Evolutionary conservation across 805 yeast genomes (phyloP).

Genomic region (Saccharomycopsis oosterbeekiorum): DNA sequence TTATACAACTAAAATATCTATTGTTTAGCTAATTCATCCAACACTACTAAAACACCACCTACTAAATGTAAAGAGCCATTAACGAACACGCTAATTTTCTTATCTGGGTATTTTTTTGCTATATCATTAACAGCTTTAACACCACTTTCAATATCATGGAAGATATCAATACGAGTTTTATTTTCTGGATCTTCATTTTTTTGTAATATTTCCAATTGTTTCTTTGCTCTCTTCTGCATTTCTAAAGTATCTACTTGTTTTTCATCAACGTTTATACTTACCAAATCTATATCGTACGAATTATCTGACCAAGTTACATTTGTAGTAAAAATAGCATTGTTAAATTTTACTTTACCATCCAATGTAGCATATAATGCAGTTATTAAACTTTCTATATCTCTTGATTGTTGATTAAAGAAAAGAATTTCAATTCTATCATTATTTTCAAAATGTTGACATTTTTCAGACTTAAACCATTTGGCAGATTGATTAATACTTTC

Average conservation of each 20-base stretch:
- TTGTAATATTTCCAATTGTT: constrained; percentile 55
- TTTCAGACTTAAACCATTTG: constrained; percentile 49
- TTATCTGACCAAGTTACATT: constrained; percentile 89
- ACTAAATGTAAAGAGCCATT: constrained; percentile 92
- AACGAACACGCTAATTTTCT: constrained; percentile 63
- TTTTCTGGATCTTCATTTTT: constrained; percentile 34
- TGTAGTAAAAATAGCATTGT: constrained; percentile 76
- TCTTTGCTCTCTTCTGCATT: constrained; percentile 69
- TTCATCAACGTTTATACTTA: constrained; percentile 75
- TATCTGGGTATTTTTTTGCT: constrained; percentile 18
- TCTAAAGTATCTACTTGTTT: constrained; percentile 69
- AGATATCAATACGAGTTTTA: constrained; percentile 38
- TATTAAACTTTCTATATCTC: constrained; percentile 68
- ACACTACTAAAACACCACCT: constrained; percentile 84
- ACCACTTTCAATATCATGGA: constrained; percentile 69
- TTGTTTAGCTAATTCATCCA: constrained; percentile 29
- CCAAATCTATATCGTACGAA: constrained; percentile 66
- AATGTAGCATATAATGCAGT: constrained; percentile 38
- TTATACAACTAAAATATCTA: no score
- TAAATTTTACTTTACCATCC: constrained; percentile 40
- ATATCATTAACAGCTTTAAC: constrained; percentile 42
- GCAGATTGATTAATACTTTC: constrained; percentile 83
- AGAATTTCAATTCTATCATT: constrained; percentile 34
- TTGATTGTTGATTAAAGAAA: constrained; percentile 87
- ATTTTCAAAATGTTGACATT: constrained; percentile 21